Base-by-base conservation (phyloP, 495 filamentous ascomycete species). In the Letharia columbiana region DNA sequence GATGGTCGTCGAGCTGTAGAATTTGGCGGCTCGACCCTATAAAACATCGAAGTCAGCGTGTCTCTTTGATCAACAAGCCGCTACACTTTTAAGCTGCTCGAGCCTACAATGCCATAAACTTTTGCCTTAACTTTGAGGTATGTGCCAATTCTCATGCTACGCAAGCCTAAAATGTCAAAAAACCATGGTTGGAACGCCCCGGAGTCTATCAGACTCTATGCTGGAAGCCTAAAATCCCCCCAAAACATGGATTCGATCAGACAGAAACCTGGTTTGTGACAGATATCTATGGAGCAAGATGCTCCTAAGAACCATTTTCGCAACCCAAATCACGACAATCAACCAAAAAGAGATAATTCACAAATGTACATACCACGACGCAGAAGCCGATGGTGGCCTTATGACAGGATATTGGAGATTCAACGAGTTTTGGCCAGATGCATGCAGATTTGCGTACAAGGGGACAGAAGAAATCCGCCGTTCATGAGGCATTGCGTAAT, bases 361-460 rank as follows among this genome's bases (percentile, higher is more conserved):
- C 7, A 11, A 57, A 57, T 57, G 12, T 57, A 57, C 54, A 11
- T 57, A 57, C 54, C 78, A 77, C 20, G 80, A 82, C 44, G 80
- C 78, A 49, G 81, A 79, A 17, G 75, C 76, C 4, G 80, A 80
- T 18, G 80, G 80, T 0, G 72, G 77, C 42, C 77, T 77, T 52
- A 83, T 77, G 2, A 76, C 76, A 1, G 82, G 78, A 64, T 80
- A 83, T 56, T 83, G 81, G 52, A 84, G 71, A n/a, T 74, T 76
- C 1, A 78, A 60, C 9, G 73, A 77, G 63, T 71, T 80, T 52
- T 79, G 77, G 40, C 77, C 75, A n/a, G 75, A 74, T 42, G 73
- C 69, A 56, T 76, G 75, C 40, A 78, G 73, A 45, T 78, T 78
- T 9, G 77, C 41, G 75, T 37, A 72, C 68, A 23, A 75, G 45